Conservation (phyloP, 176 grass and related monocot genomes). For the Hsuehochloa calcarea region DNA sequence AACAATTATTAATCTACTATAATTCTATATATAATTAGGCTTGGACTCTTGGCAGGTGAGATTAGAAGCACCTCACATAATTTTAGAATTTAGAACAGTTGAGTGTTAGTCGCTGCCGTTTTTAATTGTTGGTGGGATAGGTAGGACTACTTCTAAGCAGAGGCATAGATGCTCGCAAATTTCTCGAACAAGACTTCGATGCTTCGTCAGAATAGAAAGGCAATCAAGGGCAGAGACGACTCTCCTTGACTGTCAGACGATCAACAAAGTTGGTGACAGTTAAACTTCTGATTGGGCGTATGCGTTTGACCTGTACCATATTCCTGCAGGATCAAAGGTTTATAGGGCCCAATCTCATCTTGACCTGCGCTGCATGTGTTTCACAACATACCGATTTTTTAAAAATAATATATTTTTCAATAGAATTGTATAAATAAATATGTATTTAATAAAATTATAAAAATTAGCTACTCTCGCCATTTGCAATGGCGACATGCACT, state of each 20-base stretch:
- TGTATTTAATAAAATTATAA: no score
- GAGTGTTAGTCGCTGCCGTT: neutral
- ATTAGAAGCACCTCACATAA: neutral
- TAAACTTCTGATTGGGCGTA: neutral
- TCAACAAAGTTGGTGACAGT: neutral
- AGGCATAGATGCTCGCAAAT: conserved; percentile 9
- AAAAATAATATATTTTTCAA: no score
- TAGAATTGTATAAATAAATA: no score
- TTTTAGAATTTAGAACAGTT: neutral
- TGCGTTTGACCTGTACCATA: neutral
- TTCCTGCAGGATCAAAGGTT: neutral
- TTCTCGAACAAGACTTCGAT: conserved; percentile 5
- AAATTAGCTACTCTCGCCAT: no score
- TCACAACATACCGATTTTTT: neutral
- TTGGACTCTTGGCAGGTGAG: neutral
- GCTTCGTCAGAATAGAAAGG: conserved; percentile 1
- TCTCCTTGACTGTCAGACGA: conserved; percentile 24
- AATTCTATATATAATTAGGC: neutral
- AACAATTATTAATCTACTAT: neutral
- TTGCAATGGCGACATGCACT: no score
- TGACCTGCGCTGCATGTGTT: neutral
- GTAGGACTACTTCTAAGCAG: neutral
- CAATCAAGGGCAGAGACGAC: conserved; percentile 23
- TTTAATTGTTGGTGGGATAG: neutral
- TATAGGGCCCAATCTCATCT: conserved; percentile 11